phyloP scores from a whole-genome alignment of 2,329 filamentous ascomycete genomes.

The Alternaria consortialis region DNA sequence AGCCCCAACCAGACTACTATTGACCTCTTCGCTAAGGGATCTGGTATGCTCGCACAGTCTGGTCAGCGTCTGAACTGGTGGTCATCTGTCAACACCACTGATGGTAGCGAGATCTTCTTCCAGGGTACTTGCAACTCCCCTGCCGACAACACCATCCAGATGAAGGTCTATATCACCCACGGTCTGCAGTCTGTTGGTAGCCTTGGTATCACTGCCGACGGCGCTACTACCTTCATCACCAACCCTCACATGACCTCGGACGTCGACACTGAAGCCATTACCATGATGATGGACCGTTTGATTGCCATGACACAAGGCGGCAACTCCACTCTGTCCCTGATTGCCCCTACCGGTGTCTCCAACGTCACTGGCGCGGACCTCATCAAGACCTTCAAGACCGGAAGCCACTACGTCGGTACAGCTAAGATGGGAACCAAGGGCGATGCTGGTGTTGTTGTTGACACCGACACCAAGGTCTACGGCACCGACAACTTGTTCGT shows the following conservation, averaged over 20 bases:
- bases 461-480: slow-evolving; percentile 55
- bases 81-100: slow-evolving; percentile 56
- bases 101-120: slow-evolving; percentile 50
- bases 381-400: slow-evolving; percentile 44
- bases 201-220: slow-evolving; percentile 54
- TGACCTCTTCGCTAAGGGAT: slow-evolving; percentile 46
- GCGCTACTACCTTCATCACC: slow-evolving; percentile 56
- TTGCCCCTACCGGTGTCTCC: slow-evolving; percentile 49
- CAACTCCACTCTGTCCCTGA: slow-evolving; percentile 40
- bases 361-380: slow-evolving; percentile 53
- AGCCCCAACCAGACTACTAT: slow-evolving; percentile 40
- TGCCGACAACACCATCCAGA: slow-evolving; percentile 44
- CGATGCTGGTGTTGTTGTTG: slow-evolving; percentile 53
- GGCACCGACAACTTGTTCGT: slow-evolving; percentile 56
- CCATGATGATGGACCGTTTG: slow-evolving; percentile 58
- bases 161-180: slow-evolving; percentile 67
- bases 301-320: slow-evolving; percentile 47
- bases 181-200: slow-evolving; percentile 68
- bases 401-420: slow-evolving; percentile 59
- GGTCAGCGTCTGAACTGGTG: slow-evolving; percentile 61
- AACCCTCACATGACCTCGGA: slow-evolving; percentile 64
- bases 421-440: slow-evolving; percentile 61
- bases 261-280: slow-evolving; percentile 48
- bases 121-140: slow-evolving; percentile 60
- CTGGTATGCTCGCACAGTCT: slow-evolving; percentile 57